Conservation (phyloP, 2,329 filamentous ascomycete species). For the Orbilia ellipsospora region DNA sequence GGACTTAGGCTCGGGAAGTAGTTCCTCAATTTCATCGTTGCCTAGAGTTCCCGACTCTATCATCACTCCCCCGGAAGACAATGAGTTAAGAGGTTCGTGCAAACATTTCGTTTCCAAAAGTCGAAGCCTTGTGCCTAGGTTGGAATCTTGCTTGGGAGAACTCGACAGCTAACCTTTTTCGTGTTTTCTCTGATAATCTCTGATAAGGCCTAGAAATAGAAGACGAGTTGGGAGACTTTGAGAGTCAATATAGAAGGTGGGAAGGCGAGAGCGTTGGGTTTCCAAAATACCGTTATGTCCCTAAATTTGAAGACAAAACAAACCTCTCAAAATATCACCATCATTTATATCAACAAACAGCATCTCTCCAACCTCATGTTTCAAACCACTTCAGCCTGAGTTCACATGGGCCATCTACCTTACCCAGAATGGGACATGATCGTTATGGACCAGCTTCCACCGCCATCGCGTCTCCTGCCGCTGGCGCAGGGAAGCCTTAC, state of each 20-base stretch:
- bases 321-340: slow-evolving; percentile 44
- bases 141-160: no score
- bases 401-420: slow-evolving; percentile 6
- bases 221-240: background rate
- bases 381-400: background rate
- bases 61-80: slow-evolving; percentile 18
- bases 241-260: slow-evolving; percentile 4
- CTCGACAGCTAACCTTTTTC: no score
- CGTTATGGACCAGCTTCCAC: slow-evolving; percentile 3
- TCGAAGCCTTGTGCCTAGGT: background rate
- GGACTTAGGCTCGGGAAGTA: slow-evolving; percentile 44
- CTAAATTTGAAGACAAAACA: slow-evolving; percentile 50
- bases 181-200: no score
- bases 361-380: background rate
- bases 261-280: slow-evolving; percentile 8
- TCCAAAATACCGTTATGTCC: slow-evolving; percentile 50
- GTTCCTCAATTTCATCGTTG: slow-evolving; percentile 36
- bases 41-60: slow-evolving; percentile 47
- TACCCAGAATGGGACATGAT: slow-evolving; percentile 41
- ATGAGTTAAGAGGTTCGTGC: slow-evolving; percentile 41
- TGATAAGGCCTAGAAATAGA: slow-evolving; percentile 16
- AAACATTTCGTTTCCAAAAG: background rate
- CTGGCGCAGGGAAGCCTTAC: slow-evolving; percentile 6
- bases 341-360: slow-evolving; percentile 19
- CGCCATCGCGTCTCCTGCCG: background rate